Base-by-base conservation (phyloP, 805 yeast species). In the Ogataea trehaloabstinens region DNA sequence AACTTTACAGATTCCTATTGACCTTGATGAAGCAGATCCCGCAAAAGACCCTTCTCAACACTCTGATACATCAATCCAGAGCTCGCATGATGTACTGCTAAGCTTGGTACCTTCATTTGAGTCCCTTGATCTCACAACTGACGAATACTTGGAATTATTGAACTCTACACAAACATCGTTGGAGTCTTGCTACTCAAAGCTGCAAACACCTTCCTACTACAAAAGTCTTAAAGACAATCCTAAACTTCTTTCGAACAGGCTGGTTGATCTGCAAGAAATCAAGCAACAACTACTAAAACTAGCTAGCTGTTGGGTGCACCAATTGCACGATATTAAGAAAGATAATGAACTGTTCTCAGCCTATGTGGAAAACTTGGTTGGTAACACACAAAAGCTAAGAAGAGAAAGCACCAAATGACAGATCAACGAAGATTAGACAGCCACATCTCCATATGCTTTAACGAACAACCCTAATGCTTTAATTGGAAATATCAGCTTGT, bases 361-460 rank as follows among this genome's bases (percentile, higher is more conserved):
- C 2, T 95, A 93, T 49, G 89, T 93, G 29, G 95, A 88, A 55
- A 89, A 87, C 52, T 66, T 90, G 50, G 85, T 90, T 12, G 97
- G 95, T 6, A 89, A 90, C 57, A 85, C 95, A 5, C 96, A 93
- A 60, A 77, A 86, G 51, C 52, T 84, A 35, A 74, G 85, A 50
- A 69, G 91, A 35, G 41, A 42, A 17, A 30, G 33, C 22, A 11
- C 30, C 15, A 27, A 27, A 12, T 20, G n/a, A n/a, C n/a, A n/a
- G n/a, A n/a, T n/a, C 17, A 19, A 4, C 17, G 5, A 34, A 4
- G 20, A 19, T 21, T 19, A 34, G 18, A 35, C n/a, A 24, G 33
- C 46, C 7, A 41, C 13, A 39, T 58, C 54, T 25, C 62, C 61
- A 36, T 49, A 57, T 24, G 24, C 40, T 30, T 49, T 29, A n/a